A percentile compares a stretch with the other conserved stretches of the same genome.
Evolutionary conservation across 2,329 filamentous ascomycete species (phyloP).

Genomic region (Botrytis deweyae): DNA sequence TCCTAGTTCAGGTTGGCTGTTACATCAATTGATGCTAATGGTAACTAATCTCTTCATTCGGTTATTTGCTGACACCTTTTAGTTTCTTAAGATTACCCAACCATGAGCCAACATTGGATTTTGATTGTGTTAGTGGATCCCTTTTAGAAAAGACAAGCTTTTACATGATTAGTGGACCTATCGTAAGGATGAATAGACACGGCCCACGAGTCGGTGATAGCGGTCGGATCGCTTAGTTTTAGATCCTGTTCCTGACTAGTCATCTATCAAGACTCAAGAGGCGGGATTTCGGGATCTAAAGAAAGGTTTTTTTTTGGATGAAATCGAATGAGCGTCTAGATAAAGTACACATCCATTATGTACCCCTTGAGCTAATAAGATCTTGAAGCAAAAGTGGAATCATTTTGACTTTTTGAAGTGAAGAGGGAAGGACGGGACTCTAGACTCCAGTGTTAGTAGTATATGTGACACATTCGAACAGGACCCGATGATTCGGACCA

Average conservation of each 20-base stretch:
- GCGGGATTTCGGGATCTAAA: not conserved
- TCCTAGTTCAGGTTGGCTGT: not conserved
- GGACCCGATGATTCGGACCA: not conserved
- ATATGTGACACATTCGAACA: not conserved
- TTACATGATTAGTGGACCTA: not conserved
- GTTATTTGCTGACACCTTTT: not conserved
- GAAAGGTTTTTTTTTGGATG: not conserved
- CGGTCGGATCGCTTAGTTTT: not conserved
- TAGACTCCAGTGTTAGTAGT: not conserved
- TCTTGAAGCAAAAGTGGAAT: not conserved
- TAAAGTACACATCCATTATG: not conserved
- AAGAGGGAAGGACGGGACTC: not conserved
- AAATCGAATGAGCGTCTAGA: not conserved
- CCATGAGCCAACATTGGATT: not conserved
- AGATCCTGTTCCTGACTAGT: constrained; percentile 10
- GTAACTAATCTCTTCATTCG: not conserved
- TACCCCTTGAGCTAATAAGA: not conserved
- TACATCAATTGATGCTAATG: not conserved
- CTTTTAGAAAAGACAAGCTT: not conserved
- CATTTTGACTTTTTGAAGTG: not conserved
- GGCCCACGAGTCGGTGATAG: not conserved
- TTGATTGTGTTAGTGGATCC: not conserved
- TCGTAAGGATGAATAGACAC: not conserved
- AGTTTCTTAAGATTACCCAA: not conserved
- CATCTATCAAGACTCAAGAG: not conserved